phyloP scores from a whole-genome alignment of 2,329 filamentous ascomycete species.

The Huntiella decipiens region DNA sequence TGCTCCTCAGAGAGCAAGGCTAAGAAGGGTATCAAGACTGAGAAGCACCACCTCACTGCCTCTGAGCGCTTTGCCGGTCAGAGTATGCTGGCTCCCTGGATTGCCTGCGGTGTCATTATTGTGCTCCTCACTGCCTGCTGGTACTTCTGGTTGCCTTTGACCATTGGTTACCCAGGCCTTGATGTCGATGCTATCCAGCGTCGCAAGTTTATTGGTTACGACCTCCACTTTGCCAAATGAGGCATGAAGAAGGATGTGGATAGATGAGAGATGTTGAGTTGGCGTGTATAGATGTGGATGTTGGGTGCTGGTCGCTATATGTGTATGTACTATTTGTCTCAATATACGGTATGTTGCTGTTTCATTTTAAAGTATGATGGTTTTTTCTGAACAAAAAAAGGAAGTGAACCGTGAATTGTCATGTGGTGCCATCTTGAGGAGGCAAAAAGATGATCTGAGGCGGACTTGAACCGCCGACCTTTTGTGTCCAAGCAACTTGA shows the following conservation, averaged over 20 bases:
- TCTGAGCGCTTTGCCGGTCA: conserved; percentile 64
- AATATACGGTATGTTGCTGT: too few relatives aligned
- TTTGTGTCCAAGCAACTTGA: conserved; percentile 6
- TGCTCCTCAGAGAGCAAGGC: conserved; percentile 13
- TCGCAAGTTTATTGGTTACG: conserved; percentile 92
- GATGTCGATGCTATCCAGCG: conserved; percentile 57
- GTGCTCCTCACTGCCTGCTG: conserved; percentile 53
- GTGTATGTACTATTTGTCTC: too few relatives aligned
- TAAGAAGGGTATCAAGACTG: conserved; percentile 23
- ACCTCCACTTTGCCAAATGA: conserved; percentile 97
- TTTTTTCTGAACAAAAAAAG: not conserved
- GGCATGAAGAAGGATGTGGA: not conserved
- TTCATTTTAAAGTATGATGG: not conserved
- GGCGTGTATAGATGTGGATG: not conserved
- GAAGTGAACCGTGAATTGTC: not conserved
- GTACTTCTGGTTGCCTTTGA: conserved; percentile 86
- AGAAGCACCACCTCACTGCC: conserved; percentile 51
- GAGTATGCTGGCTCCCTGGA: conserved; percentile 62
- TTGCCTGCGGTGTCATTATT: conserved; percentile 53
- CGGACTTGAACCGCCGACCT: conserved; percentile 9
- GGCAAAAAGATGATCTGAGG: conserved; percentile 5
- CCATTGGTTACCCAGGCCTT: conserved; percentile 84
- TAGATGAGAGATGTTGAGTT: too few relatives aligned
- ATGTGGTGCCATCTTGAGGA: not conserved
- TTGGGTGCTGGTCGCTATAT: not conserved